Evolutionary conservation across 1,284 basidiomycete species (phyloP).

Genomic region (Gomphus bonarii): DNA sequence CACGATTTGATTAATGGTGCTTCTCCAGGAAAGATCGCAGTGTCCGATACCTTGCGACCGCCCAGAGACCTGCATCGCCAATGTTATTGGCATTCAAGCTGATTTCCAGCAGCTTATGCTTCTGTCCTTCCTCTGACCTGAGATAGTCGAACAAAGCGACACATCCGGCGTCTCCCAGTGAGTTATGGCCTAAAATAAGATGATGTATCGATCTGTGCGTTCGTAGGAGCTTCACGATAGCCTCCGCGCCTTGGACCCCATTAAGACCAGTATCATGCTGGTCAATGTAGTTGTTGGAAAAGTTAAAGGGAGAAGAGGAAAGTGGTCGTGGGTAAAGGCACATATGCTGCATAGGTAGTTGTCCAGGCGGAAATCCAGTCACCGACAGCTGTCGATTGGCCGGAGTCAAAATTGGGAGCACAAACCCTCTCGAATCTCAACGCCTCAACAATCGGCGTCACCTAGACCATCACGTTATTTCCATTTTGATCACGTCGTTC

Average conservation of each 20-base stretch:
- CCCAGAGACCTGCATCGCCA: slow-evolving; percentile 41
- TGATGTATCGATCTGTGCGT: slow-evolving; percentile 34
- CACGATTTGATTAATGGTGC: not conserved
- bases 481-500: no score
- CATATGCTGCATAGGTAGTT: no score
- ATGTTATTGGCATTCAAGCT: slow-evolving; percentile 45
- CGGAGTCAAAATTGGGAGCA: no score
- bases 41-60: slow-evolving; percentile 28
- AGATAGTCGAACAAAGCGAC: slow-evolving; percentile 46
- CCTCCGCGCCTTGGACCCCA: slow-evolving; percentile 30
- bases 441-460: no score
- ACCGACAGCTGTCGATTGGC: no score
- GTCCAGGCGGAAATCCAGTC: no score
- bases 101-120: slow-evolving; percentile 42
- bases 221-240: slow-evolving; percentile 35
- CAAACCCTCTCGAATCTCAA: no score
- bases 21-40: not conserved
- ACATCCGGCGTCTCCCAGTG: slow-evolving; percentile 50
- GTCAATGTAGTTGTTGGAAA: slow-evolving; percentile 10
- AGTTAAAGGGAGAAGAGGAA: not conserved
- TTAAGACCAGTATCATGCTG: slow-evolving; percentile 12
- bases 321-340: no score
- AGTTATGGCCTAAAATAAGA: slow-evolving; percentile 47
- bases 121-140: slow-evolving; percentile 33
- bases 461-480: no score